Base-by-base conservation (phyloP, 2,329 filamentous ascomycete genomes). In the Fusarium sp. region DNA sequence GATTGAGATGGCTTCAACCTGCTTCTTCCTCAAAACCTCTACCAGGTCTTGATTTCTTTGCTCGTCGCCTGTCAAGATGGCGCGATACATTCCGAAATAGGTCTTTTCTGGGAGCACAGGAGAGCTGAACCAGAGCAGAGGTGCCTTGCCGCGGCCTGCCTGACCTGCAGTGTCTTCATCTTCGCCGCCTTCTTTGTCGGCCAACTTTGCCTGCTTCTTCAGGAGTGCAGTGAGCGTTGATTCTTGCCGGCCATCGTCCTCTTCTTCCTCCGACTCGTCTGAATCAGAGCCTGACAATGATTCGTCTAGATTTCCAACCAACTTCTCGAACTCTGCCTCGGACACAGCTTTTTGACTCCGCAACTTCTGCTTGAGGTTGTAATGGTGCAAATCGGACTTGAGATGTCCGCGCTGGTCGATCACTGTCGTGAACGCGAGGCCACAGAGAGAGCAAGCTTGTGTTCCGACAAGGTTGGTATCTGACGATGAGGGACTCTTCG, bases 301-400 rank as follows among this genome's bases (percentile, higher is more conserved):
- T 82, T 99, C 95, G 71, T 97, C 92, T 33, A 99, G 83, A 61
- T 96, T 89, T 35, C 89, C 93, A 9, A 98, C 85, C 8, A 97
- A 84, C 76, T 90, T 92, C 76, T 96, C 92, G 71, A 99, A 99
- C 33, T 97, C 94, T 9, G 76, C 78, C 75, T 99, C 96, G 2
- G 88, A 87, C 2, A 97, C 90, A 0, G 92, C 80, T 11, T 85
- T 86, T 59, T 85, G 84, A 0, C 92, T 92, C 46, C 93, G 89
- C 57, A 97, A 82, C 82, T 93, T 97, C 76, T 95, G 92, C 80
- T 97, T 98, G 64, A 98, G 81, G 77, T 99, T 99, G 81, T 97
- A 99, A 68, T 91, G 87, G 78, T 99, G 96, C 48, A 96, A 84
- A 75, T 99, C 96, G 11, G 95, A 97, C 73, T 92, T 92, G 59